phyloP scores from a whole-genome alignment of 495 filamentous ascomycete genomes.

The Hypoxylon intermedium region DNA sequence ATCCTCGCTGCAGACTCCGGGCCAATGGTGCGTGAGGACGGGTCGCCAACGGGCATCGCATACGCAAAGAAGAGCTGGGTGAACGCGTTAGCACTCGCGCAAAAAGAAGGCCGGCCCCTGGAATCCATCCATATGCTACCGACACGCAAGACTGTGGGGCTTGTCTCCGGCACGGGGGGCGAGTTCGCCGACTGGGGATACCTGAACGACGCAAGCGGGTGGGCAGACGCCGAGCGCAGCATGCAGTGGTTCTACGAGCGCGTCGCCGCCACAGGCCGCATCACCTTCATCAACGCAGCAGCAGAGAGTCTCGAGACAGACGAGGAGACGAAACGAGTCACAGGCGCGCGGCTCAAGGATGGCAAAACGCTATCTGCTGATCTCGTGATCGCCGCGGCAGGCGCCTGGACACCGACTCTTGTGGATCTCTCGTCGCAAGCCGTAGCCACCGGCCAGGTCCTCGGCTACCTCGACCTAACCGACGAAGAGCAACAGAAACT shows the following conservation, averaged over 20 bases:
- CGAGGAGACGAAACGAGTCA: conserved; percentile 38
- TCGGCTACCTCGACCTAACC: conserved; percentile 77
- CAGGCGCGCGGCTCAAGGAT: conserved; percentile 63
- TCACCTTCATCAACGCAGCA: conserved; percentile 68
- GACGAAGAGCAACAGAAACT: conserved; percentile 70
- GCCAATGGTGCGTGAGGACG: conserved; percentile 46
- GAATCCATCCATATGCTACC: conserved; percentile 61
- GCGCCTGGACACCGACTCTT: conserved; percentile 81
- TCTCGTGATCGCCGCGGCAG: conserved; percentile 79
- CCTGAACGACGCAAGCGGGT: conserved; percentile 79
- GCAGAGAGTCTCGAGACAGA: conserved; percentile 63
- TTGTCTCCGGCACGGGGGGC: conserved; percentile 55
- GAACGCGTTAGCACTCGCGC: conserved; percentile 61
- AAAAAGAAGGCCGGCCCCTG: conserved; percentile 45
- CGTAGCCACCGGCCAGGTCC: conserved; percentile 78
- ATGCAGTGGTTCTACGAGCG: conserved; percentile 67
- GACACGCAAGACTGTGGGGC: conserved; percentile 57
- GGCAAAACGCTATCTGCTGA: conserved; percentile 66
- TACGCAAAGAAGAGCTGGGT: conserved; percentile 73
- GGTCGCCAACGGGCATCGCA: conserved; percentile 57
- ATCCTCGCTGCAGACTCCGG: conserved; percentile 64
- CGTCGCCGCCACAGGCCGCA: conserved; percentile 63
- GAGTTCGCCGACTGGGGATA: conserved; percentile 73
- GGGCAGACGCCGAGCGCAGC: conserved; percentile 79
- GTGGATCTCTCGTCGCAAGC: conserved; percentile 80